phyloP scores from a whole-genome alignment of 2,329 filamentous ascomycete species.

The Colletotrichum viniferum region DNA sequence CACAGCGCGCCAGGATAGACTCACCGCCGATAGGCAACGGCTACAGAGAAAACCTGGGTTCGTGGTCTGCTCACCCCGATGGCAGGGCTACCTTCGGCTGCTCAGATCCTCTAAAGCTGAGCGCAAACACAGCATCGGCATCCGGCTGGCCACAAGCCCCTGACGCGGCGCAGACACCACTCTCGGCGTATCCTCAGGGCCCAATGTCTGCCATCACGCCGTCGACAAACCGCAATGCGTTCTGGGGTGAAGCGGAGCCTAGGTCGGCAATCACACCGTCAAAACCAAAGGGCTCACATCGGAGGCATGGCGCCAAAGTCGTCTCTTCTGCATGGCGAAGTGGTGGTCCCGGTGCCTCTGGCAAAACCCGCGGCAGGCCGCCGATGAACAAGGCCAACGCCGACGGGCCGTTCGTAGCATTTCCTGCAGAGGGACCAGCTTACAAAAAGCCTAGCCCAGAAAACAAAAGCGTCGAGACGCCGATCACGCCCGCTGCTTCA shows the following conservation, averaged over 20 bases:
- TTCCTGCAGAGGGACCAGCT: constrained; percentile 62
- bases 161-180: constrained; percentile 63
- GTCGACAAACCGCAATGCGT: constrained; percentile 49
- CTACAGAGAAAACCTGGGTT: constrained; percentile 44
- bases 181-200: constrained; percentile 71
- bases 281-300: constrained; percentile 53
- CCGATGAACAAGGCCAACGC: constrained; percentile 67
- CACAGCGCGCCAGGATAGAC: constrained; percentile 59
- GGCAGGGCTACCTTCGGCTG: constrained; percentile 34
- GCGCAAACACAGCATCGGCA: constrained; percentile 33
- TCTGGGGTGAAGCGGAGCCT: constrained; percentile 69
- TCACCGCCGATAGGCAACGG: constrained; percentile 5
- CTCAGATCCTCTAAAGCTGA: constrained; percentile 40
- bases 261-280: constrained; percentile 76
- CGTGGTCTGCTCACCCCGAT: constrained; percentile 53
- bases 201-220: constrained; percentile 72
- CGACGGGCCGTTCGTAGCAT: constrained; percentile 72
- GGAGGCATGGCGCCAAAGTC: constrained; percentile 79
- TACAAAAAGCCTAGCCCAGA: constrained; percentile 45
- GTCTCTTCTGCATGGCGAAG: constrained; percentile 91
- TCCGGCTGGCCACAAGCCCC: constrained; percentile 50
- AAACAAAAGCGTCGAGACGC: constrained; percentile 33
- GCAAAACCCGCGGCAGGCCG: constrained; percentile 80
- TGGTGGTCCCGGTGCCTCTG: constrained; percentile 59
- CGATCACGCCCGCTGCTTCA: neutral